Evolutionary conservation across 768 basidiomycete species (phyloP), one percentile per base, ranked within the genome.

Genomic region (Pholiota microspora): DNA sequence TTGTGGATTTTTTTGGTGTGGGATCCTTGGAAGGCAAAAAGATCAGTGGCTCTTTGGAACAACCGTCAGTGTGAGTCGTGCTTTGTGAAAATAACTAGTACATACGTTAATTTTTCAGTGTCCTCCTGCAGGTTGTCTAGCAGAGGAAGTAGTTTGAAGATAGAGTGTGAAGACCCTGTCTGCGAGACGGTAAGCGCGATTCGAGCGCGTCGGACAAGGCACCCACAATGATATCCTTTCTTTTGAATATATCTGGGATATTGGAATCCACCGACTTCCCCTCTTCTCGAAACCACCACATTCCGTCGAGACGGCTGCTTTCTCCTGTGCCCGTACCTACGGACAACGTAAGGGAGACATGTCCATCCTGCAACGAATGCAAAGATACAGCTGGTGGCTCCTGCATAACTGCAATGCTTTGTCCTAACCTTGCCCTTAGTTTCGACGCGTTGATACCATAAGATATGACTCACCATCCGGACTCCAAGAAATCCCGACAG

Each of bases 291-390:
- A 88, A 84, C 91, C 92, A 92, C 87, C 88, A 90, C 25, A 88
- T 69, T n/a, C 78, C 78, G 13, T 73, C 70, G 16, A 89, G 57
- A 25, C 63, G 67, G 29, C 62, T 21, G 23, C 55, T 55, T 51
- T 57, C 52, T 52, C 35, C 38, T 28, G 62, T 48, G 16, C 58
- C 54, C 13, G 56, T 45, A 34, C 65, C 61, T 38, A 84, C 61
- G 18, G 74, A 70, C 36, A 88, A 64, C 15, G 70, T 71, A 25
- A 79, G 76, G 54, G 82, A 75, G 57, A 81, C 72, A 40, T 69
- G 76, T 6, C 92, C 92, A 66, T 92, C 84, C 69, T 92, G 89
- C 21, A 92, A 72, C 9, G 91, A 92, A 66, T 89, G 88, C 23
- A 93, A 68, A 9, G 82, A 84, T 27, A 93, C 67, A 23, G 78